These are phyloP conservation scores for Plasmodium berghei DNA, from an alignment of 169 alveolate genomes.

Conservation along the genomic window DNA sequence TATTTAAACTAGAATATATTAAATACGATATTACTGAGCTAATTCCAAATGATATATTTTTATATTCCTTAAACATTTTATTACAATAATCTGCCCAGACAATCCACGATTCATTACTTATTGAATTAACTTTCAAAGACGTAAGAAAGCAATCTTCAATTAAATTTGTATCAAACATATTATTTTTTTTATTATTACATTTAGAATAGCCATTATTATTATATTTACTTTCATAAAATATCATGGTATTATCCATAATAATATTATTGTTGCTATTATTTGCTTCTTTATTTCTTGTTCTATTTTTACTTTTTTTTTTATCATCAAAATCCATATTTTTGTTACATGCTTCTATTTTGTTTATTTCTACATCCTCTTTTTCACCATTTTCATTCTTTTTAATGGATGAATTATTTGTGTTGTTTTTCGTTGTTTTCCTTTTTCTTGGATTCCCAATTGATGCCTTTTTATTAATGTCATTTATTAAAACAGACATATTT, in stretches of 20 bases:
- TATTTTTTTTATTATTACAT: conserved; percentile 20
- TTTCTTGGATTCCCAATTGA: not conserved
- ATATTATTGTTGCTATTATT: not conserved
- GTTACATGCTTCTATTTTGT: not conserved
- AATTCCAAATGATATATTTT: conserved; percentile 33
- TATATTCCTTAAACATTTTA: conserved; percentile 37
- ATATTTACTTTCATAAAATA: too few relatives aligned
- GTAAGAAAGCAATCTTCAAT: conserved; percentile 74
- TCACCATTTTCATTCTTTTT: too few relatives aligned
- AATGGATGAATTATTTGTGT: too few relatives aligned
- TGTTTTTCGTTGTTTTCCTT: not conserved
- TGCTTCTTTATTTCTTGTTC: conserved; percentile 19
- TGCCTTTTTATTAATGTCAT: too few relatives aligned
- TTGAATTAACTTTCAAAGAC: conserved; percentile 48
- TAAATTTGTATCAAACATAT: conserved; percentile 30
- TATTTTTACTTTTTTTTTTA: conserved; percentile 13
- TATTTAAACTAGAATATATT: conserved; percentile 58
- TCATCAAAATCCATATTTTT: too few relatives aligned
- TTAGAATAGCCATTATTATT: not conserved
- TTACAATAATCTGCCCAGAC: conserved; percentile 69
- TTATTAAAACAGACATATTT: too few relatives aligned
- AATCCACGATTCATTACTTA: conserved; percentile 57
- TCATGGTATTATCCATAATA: too few relatives aligned
- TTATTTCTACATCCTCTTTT: conserved; percentile 1
- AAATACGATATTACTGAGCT: conserved; percentile 70